Conservation (phyloP, 1,284 basidiomycete genomes). For the Testicularia cyperi region DNA sequence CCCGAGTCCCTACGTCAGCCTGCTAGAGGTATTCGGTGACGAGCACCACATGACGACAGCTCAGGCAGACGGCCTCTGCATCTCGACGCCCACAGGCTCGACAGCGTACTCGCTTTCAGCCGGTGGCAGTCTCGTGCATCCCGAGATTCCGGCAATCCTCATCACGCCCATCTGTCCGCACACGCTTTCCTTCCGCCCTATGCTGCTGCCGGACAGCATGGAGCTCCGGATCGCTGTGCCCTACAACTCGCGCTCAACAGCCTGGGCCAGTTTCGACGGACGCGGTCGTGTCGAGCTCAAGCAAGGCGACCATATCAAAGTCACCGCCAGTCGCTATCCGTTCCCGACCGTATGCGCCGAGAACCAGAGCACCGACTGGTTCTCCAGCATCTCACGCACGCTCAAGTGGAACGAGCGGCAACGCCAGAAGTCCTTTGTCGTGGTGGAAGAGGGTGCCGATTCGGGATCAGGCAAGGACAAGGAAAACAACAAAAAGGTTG, state of each 20-base stretch:
- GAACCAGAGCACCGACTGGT: constrained; percentile 97
- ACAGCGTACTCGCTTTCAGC: constrained; percentile 94
- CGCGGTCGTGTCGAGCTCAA: constrained; percentile 82
- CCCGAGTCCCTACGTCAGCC: constrained; percentile 93
- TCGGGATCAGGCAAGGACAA: constrained; percentile 9
- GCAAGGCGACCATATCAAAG: constrained; percentile 97
- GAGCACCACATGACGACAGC: constrained; percentile 99
- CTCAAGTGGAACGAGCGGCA: constrained; percentile 71
- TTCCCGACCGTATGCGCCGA: constrained; percentile 98
- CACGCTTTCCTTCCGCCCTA: constrained; percentile 95
- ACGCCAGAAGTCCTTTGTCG: constrained; percentile 56
- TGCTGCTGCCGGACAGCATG: constrained; percentile 95
- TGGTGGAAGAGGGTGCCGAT: constrained; percentile 74
- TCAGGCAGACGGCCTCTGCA: constrained; percentile 93
- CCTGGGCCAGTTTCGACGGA: constrained; percentile 98
- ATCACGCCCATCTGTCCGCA: constrained; percentile 99
- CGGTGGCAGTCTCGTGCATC: constrained; percentile 94
- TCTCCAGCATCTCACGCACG: constrained; percentile 91
- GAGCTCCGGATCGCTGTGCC: constrained; percentile 97
- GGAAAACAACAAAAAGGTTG: background rate
- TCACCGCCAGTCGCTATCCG: constrained; percentile 94
- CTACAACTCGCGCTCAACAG: constrained; percentile 94
- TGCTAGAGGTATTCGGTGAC: constrained; percentile 94
- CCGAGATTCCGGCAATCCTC: constrained; percentile 92
- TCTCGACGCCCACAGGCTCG: constrained; percentile 95